Evolutionary conservation across 768 basidiomycete genomes (phyloP), one percentile per base, ranked within the genome.

Genomic region (Trametes punicea): DNA sequence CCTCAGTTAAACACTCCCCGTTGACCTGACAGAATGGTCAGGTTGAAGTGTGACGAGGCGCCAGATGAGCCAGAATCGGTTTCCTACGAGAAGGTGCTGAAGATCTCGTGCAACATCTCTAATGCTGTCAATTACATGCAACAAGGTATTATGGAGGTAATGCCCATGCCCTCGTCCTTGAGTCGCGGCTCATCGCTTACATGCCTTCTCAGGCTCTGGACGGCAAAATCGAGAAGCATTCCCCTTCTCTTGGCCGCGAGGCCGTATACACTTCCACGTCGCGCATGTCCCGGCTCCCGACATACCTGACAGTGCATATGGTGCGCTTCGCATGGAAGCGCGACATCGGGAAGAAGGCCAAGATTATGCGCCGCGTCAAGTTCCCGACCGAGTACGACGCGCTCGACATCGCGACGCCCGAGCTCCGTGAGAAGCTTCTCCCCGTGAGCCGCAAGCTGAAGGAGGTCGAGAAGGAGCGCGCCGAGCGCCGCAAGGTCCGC

Each of bases 361-460:
- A 99, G 74, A 96, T 98, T 69, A 93, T 99, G 96, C 89, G 89
- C 57, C 40, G 73, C 64, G 94, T 99, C 57, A 97, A 93, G 72
- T 98, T 98, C 71, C 85, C 90, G 1, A 78, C 84, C 39, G 93
- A 96, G 62, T 85, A 93, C 52, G 95, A 98, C 64, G 90, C 87
- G 0, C 67, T 88, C 34, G 93, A 96, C 51, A 74, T 97, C 34
- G 82, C 78, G 31, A 89, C 90, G 0, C 87, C 90, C 42, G 93
- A 90, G 38, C 78, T 97, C 11, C 83, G 84, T 60, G 75, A 70
- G 16, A 89, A 85, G 68, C 67, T 98, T 27, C 70, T 78, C 2
- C 89, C 93, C 1, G 82, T 87, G 36, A 84, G 84, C 62, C 76
- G 82, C 15, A 82, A 81, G 58, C 77, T 93, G 41, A 87, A 87